Conservation (phyloP, 805 yeast species). For the Lipomyces sp. region DNA sequence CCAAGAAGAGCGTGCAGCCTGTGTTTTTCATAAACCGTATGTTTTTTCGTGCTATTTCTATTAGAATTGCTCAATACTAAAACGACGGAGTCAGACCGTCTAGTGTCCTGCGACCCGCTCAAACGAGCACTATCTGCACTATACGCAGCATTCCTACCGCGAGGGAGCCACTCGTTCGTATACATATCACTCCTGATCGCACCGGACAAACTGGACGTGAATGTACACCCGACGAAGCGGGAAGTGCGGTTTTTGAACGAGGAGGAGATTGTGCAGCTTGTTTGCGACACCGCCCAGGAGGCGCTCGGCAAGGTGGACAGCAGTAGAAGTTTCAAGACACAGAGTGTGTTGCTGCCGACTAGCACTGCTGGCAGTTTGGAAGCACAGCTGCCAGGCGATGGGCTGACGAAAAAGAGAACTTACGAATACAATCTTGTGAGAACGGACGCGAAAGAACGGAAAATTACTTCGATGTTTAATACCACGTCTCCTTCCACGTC, state of each 20-base stretch:
- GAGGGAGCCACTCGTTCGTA: conserved; percentile 71
- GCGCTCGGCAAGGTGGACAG: conserved; percentile 57
- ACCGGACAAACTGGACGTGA: conserved; percentile 79
- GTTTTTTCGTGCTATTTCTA: not conserved
- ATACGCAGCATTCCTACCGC: conserved; percentile 68
- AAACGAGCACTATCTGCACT: conserved; percentile 61
- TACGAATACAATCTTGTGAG: conserved; percentile 27
- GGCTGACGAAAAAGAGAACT: conserved; percentile 7
- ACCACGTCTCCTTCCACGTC: not conserved
- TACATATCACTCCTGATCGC: conserved; percentile 66
- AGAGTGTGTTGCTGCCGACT: conserved; percentile 45
- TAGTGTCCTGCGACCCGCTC: conserved; percentile 79
- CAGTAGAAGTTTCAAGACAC: conserved; percentile 66
- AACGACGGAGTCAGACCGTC: conserved; percentile 43
- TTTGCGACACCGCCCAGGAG: conserved; percentile 51
- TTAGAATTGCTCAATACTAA: not conserved
- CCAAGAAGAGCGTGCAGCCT: conserved; percentile 63
- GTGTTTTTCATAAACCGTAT: conserved; percentile 72
- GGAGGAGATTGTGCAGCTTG: conserved; percentile 71
- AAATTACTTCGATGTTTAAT: conserved; percentile 43
- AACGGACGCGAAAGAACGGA: conserved; percentile 47
- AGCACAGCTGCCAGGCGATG: no score
- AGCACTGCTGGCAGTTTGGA: no score
- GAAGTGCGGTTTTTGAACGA: conserved; percentile 85
- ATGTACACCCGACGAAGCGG: conserved; percentile 92